Percentiles rank a stretch among this genome's conserved stretches.
These are phyloP conservation scores for Inga oerstediana DNA, from an alignment of 306 rosid species.

Conservation along the genomic window DNA sequence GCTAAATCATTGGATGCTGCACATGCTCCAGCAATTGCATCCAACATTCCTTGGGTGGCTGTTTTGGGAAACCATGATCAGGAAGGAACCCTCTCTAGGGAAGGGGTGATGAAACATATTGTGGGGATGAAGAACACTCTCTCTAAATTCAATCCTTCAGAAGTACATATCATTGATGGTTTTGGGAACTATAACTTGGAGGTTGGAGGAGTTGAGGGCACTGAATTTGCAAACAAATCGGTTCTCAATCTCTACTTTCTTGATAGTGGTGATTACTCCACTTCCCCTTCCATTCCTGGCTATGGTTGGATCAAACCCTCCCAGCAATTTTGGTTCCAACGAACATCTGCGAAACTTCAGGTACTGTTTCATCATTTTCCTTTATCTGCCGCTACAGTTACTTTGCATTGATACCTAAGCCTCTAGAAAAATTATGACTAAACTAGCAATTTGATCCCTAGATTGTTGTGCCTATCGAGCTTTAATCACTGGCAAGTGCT, in stretches of 20 bases:
- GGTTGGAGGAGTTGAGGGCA: slow-evolving; percentile 67
- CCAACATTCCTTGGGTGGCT: slow-evolving; percentile 80
- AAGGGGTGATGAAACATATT: slow-evolving; percentile 78
- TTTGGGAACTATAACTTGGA: slow-evolving; percentile 82
- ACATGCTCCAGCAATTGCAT: slow-evolving; percentile 72
- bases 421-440: not conserved
- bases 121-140: slow-evolving; percentile 63
- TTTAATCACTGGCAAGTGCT: not conserved
- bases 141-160: slow-evolving; percentile 66
- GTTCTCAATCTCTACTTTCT: slow-evolving; percentile 82
- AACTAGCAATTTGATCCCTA: not conserved
- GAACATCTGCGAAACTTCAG: slow-evolving; percentile 63
- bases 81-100: slow-evolving; percentile 79
- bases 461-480: not conserved
- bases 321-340: slow-evolving; percentile 80
- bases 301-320: slow-evolving; percentile 91
- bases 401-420: not conserved
- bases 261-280: slow-evolving; percentile 87
- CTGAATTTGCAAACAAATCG: slow-evolving; percentile 71
- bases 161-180: slow-evolving; percentile 55
- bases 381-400: not conserved
- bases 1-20: slow-evolving; percentile 70
- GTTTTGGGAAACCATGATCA: slow-evolving; percentile 93
- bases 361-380: slow-evolving; percentile 40
- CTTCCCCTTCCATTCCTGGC: slow-evolving; percentile 59